These are phyloP conservation scores for Monosporascus sp. DNA, from an alignment of 2,329 filamentous ascomycete genomes.

Conservation along the genomic window DNA sequence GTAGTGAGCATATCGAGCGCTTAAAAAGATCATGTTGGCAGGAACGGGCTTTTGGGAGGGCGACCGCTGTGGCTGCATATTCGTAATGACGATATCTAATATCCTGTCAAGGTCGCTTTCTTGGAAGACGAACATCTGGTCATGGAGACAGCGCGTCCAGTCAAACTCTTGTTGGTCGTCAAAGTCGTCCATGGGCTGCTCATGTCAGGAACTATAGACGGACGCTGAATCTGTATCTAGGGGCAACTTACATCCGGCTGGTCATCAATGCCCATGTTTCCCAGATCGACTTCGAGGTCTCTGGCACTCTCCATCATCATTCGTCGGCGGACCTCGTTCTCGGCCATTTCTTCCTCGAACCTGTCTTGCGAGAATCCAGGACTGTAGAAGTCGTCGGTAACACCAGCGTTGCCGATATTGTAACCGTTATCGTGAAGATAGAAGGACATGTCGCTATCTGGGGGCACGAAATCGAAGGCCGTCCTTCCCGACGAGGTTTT, in stretches of 20 bases:
- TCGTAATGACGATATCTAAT: conserved; percentile 91
- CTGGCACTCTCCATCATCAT: conserved; percentile 99
- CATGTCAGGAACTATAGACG: conserved; percentile 19
- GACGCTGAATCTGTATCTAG: conserved; percentile 6
- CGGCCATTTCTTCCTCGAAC: conserved; percentile 95
- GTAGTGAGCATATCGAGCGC: conserved; percentile 93
- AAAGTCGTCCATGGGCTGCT: conserved; percentile 66
- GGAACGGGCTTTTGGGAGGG: conserved; percentile 97
- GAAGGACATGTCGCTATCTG: conserved; percentile 93
- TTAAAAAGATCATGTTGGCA: conserved; percentile 93
- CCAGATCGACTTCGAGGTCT: conserved; percentile 92
- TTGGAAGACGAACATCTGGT: conserved; percentile 99
- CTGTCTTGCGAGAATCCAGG: conserved; percentile 86
- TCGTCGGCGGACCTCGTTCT: conserved; percentile 87
- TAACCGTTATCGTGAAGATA: conserved; percentile 95
- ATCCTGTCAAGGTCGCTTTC: conserved; percentile 88
- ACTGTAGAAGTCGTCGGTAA: conserved; percentile 88
- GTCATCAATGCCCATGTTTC: conserved; percentile 93
- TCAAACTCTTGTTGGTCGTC: conserved; percentile 91
- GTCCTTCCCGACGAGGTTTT: conserved; percentile 92
- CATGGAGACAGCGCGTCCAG: conserved; percentile 88
- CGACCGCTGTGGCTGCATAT: conserved; percentile 94
- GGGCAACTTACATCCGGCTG: conserved; percentile 69
- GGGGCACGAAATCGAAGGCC: conserved; percentile 90
- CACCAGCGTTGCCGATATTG: conserved; percentile 72